phyloP scores from a whole-genome alignment of 805 yeast genomes.

The Yarrowia sp. region DNA sequence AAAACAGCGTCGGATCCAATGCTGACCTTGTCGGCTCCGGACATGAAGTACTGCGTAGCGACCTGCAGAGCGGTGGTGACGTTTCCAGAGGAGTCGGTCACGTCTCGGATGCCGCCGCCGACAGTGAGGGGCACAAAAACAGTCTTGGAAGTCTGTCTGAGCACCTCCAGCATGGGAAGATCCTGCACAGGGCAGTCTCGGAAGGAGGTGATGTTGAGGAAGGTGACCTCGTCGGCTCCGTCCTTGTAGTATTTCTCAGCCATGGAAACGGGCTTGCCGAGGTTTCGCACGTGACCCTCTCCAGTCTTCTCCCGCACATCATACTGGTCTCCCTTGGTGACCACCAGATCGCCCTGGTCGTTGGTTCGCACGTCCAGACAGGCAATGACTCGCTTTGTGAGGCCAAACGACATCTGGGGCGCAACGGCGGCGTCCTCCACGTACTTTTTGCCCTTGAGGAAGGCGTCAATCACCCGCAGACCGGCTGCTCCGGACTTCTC shows the following conservation, averaged over 20 bases:
- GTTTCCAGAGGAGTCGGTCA: slow-evolving; percentile 76
- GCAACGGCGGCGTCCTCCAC: slow-evolving; percentile 31
- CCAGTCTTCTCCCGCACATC: slow-evolving; percentile 80
- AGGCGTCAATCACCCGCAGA: slow-evolving; percentile 66
- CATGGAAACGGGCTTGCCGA: slow-evolving; percentile 94
- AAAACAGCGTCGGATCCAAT: slow-evolving; percentile 96
- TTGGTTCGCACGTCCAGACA: slow-evolving; percentile 96
- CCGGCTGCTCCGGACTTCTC: slow-evolving; percentile 96
- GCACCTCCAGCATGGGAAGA: slow-evolving; percentile 92
- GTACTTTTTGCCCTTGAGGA: slow-evolving; percentile 52
- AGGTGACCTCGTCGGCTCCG: slow-evolving; percentile 97
- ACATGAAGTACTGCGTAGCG: slow-evolving; percentile 85
- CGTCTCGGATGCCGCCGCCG: slow-evolving; percentile 96
- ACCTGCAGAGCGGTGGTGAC: slow-evolving; percentile 79
- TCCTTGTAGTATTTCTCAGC: slow-evolving; percentile 87
- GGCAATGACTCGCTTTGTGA: slow-evolving; percentile 89
- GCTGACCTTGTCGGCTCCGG: slow-evolving; percentile 98
- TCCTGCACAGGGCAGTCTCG: slow-evolving; percentile 90
- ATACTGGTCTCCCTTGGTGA: slow-evolving; percentile 97
- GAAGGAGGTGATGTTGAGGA: slow-evolving; percentile 91
- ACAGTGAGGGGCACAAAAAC: slow-evolving; percentile 96
- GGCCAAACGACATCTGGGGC: slow-evolving; percentile 45
- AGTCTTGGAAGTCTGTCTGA: slow-evolving; percentile 76
- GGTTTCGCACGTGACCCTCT: slow-evolving; percentile 68
- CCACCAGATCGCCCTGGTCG: slow-evolving; percentile 92